Base-by-base conservation (phyloP, 257 asterid genomes). In the Scutellaria baicalensis region DNA sequence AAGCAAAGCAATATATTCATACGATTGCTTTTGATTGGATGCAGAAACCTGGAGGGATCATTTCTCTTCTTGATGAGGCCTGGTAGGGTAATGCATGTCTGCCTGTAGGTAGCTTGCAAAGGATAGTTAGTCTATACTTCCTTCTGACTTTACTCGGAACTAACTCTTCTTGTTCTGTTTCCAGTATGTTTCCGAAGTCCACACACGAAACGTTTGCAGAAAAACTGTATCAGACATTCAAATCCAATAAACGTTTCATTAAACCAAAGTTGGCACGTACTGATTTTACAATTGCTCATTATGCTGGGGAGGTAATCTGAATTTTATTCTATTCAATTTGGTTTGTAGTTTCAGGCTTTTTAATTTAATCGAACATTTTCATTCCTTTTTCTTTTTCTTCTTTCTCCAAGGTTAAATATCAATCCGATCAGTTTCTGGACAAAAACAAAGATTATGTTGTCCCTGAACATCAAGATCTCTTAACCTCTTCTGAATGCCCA, bases 21-120 rank as follows among this genome's bases (percentile, higher is more conserved):
- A 31, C 45, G 42, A 59, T 51, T 67, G 50, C 49, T 61, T 60
- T 50, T 75, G 74, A 59, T 42, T 66, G 59, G 66, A 48, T 81
- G 79, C 96, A 92, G 97, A 92, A 92, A 84, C 95, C 95, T 79
- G 97, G 97, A 81, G 97, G 97, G 65, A 86, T 92, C 72, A 51
- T 92, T 79, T 83, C 97, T 81, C 97, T 92, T 78, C 97, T 92
- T 51, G 97, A 92, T 68, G 97, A 92, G 83, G 96, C 97, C 74
- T 92, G 97, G 97, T 92, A 83, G 70, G 82, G 47, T 75, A 70
- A 78, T 66, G 73, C 64, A 75, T 59, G 68, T 78, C 75, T 77
- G 64, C 78, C 66, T 68, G 52, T 69, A 71, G 69, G 76, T 76
- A 66, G 79, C 67, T 76, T 76, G 70, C 77, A 45, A 69, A 43